Percentiles rank a stretch among this genome's conserved stretches.
These are phyloP conservation scores for Oleoguttula mirabilis DNA, from an alignment of 495 filamentous ascomycete genomes.

Conservation along the genomic window DNA sequence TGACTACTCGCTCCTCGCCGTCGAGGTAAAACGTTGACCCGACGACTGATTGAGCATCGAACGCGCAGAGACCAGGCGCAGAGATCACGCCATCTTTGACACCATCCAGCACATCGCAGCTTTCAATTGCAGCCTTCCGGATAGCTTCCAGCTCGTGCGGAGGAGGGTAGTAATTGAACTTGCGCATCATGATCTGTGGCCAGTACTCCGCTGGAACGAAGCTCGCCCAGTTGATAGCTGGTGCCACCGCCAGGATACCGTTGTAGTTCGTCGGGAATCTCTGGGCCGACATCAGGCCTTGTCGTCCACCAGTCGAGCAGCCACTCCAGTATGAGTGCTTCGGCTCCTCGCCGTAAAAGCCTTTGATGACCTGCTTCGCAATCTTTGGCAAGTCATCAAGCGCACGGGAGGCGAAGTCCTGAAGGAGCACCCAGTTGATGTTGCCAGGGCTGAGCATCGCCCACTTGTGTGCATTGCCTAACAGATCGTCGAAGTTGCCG, in stretches of 20 bases:
- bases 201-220: constrained; percentile 22
- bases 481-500: not conserved
- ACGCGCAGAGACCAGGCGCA: constrained; percentile 29
- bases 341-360: constrained; percentile 18
- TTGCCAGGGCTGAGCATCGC: constrained; percentile 24
- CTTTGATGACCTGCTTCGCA: constrained; percentile 19
- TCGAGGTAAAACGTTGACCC: constrained; percentile 22
- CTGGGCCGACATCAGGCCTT: constrained; percentile 21
- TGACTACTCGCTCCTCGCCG: constrained; percentile 10
- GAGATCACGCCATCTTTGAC: constrained; percentile 31
- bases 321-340: constrained; percentile 25
- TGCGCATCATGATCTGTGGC: constrained; percentile 25
- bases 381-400: constrained; percentile 19
- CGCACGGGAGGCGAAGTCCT: constrained; percentile 23
- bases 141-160: constrained; percentile 24
- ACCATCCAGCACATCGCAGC: constrained; percentile 34
- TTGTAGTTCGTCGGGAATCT: constrained; percentile 21
- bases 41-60: constrained; percentile 27
- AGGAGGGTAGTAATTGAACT: constrained; percentile 10
- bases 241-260: constrained; percentile 22
- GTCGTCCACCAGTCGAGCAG: constrained; percentile 24
- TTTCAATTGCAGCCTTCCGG: constrained; percentile 20
- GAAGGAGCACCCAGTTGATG: constrained; percentile 19
- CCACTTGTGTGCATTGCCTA: constrained; percentile 14
- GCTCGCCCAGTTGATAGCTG: constrained; percentile 27